Evolutionary conservation across 139 green algal species (phyloP).

Genomic region (Zygnema circumcarinatum): DNA sequence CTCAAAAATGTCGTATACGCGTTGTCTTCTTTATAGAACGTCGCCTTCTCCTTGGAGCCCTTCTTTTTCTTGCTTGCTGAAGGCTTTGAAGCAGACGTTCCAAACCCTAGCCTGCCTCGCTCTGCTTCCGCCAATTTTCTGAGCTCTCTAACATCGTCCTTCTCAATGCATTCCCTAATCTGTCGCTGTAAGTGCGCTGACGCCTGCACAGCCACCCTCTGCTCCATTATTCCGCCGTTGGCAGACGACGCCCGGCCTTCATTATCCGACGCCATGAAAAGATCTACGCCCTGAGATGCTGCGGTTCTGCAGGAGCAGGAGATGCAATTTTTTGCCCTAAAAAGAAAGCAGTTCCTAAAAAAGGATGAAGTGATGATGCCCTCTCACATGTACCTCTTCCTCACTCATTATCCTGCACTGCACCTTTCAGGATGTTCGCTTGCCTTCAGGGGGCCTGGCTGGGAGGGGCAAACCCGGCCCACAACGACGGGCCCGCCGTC

Average conservation of each 20-base stretch:
- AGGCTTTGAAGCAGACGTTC: background rate
- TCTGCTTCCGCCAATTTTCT: background rate
- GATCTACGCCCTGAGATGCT: background rate
- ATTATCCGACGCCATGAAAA: background rate
- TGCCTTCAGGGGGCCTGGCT: background rate
- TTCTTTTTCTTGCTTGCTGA: background rate
- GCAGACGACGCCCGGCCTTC: background rate
- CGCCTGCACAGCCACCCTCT: too few relatives aligned
- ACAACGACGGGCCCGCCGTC: too few relatives aligned
- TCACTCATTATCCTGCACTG: background rate
- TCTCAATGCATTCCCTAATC: background rate
- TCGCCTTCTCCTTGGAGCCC: background rate
- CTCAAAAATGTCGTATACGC: background rate
- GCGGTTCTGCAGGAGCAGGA: background rate
- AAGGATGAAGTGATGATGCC: background rate
- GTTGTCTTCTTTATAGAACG: background rate
- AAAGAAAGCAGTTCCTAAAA: background rate
- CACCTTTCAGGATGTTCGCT: background rate
- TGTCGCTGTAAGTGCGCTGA: too few relatives aligned
- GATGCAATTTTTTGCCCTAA: background rate
- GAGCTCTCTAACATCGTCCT: background rate
- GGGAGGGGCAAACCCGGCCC: background rate
- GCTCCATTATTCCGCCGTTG: background rate
- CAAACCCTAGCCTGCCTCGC: background rate
- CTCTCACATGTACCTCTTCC: background rate